phyloP scores from a whole-genome alignment of 2,329 filamentous ascomycete genomes.

The Penicillium sp. region DNA sequence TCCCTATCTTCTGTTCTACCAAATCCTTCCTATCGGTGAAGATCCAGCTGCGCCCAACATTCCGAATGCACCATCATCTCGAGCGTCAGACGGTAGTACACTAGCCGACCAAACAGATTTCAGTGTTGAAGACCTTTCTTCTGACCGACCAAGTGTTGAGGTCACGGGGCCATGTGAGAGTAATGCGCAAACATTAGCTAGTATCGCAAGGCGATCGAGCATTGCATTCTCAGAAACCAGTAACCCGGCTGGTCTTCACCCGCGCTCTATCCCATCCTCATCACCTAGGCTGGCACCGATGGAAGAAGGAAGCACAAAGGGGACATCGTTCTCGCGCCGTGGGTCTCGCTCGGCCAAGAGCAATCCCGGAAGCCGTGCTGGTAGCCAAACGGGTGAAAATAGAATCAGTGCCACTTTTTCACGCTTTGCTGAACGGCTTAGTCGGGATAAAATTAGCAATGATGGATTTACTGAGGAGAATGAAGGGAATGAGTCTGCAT shows the following conservation, averaged over 20 bases:
- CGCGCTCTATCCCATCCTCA: constrained; percentile 27
- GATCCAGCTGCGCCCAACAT: constrained; percentile 46
- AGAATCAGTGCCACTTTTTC: constrained; percentile 38
- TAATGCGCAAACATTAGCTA: constrained; percentile 17
- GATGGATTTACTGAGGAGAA: constrained; percentile 28
- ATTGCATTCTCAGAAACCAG: constrained; percentile 30
- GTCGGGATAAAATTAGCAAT: constrained; percentile 31
- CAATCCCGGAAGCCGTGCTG: constrained; percentile 37
- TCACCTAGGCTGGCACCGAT: constrained; percentile 29
- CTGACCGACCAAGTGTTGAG: constrained; percentile 41
- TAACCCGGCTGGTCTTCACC: constrained; percentile 14
- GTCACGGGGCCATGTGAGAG: constrained; percentile 32
- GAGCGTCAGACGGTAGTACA: constrained; percentile 26
- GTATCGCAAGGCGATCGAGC: constrained; percentile 27
- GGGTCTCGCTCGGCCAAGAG: constrained; percentile 33
- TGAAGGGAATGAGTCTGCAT: constrained; percentile 27
- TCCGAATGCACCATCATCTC: constrained; percentile 36
- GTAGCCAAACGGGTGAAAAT: constrained; percentile 39
- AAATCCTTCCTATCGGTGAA: constrained; percentile 83
- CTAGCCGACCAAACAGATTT: constrained; percentile 5
- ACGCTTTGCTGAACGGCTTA: constrained; percentile 35
- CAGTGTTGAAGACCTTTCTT: constrained; percentile 22
- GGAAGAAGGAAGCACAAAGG: constrained; percentile 24
- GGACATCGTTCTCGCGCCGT: constrained; percentile 30
- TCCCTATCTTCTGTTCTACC: constrained; percentile 93